phyloP scores from a whole-genome alignment of 2,329 filamentous ascomycete species.

The Didymella exigua region DNA sequence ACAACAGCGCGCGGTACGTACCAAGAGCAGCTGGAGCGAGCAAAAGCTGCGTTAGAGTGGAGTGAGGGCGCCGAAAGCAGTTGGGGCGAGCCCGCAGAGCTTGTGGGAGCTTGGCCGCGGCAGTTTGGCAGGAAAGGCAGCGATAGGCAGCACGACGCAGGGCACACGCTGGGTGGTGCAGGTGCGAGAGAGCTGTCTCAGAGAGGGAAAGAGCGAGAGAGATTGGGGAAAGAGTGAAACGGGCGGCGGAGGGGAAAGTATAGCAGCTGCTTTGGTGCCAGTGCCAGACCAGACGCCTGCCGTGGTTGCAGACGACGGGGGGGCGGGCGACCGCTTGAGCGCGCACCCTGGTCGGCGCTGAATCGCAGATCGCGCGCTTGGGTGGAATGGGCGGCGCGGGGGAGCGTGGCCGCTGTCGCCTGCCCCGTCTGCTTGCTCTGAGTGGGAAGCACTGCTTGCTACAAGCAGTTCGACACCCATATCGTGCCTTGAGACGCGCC shows the following conservation, averaged over 20 bases:
- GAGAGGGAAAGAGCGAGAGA: conserved; percentile 50
- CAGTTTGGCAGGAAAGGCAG: conserved; percentile 19
- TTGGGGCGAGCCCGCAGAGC: conserved; percentile 19
- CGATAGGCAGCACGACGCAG: conserved; percentile 28
- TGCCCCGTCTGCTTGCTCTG: not conserved
- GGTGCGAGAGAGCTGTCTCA: conserved; percentile 46
- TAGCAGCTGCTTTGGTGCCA: conserved; percentile 28
- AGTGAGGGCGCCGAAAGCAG: conserved; percentile 10
- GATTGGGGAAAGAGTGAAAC: conserved; percentile 49
- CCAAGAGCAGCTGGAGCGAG: conserved; percentile 9
- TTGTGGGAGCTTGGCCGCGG: conserved; percentile 31
- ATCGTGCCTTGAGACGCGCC: conserved; percentile 4
- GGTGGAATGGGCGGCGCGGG: conserved; percentile 1
- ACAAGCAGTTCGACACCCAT: conserved; percentile 1
- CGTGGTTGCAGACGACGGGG: conserved; percentile 19
- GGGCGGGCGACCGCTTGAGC: conserved; percentile 15
- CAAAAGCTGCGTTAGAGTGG: conserved; percentile 4
- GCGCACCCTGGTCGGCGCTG: conserved; percentile 18
- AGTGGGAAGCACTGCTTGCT: not conserved
- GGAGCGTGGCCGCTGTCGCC: not conserved
- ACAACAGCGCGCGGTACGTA: conserved; percentile 29
- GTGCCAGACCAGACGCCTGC: conserved; percentile 20
- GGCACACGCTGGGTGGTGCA: conserved; percentile 35
- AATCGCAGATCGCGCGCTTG: conserved; percentile 16
- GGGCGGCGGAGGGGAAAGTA: conserved; percentile 44